phyloP scores from a whole-genome alignment of 139 green algal genomes.

The Chlorella sp. region DNA sequence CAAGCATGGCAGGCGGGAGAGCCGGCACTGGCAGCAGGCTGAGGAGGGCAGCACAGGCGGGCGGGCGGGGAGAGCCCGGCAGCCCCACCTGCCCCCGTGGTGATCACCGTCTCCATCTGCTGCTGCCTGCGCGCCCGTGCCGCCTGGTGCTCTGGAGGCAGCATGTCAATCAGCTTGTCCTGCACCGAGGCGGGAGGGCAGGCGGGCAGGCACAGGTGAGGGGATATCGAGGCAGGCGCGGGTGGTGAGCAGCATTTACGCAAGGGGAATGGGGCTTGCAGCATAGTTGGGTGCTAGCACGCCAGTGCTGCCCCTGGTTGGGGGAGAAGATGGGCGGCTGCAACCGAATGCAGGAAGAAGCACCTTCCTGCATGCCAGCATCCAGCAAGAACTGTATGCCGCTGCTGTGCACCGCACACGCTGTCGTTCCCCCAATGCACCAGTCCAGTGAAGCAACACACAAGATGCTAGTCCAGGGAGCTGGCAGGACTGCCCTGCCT shows the following conservation, averaged over 20 bases:
- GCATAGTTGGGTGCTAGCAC: too few relatives aligned
- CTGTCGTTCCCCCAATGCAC: too few relatives aligned
- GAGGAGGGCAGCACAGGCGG: neutral
- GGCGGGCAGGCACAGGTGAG: too few relatives aligned
- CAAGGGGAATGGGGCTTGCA: too few relatives aligned
- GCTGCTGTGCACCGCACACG: too few relatives aligned
- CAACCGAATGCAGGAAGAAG: neutral
- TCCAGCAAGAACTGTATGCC: neutral
- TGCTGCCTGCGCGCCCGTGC: neutral
- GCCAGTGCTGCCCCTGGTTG: too few relatives aligned
- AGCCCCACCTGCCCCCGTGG: constrained; percentile 5
- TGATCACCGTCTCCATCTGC: constrained; percentile 21
- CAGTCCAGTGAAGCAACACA: too few relatives aligned
- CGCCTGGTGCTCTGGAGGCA: constrained; percentile 31
- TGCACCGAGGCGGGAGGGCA: neutral
- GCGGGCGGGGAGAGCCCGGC: neutral
- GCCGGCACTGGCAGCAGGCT: neutral
- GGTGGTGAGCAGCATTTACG: too few relatives aligned
- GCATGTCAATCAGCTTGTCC: constrained; percentile 32
- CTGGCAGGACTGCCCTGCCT: neutral
- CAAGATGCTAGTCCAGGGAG: neutral
- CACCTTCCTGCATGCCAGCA: neutral
- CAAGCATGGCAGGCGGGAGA: neutral
- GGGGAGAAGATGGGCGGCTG: neutral
- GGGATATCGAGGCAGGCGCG: too few relatives aligned